phyloP scores from a whole-genome alignment of 1,284 basidiomycete species.

The Austroboletus novae-zelandiae region DNA sequence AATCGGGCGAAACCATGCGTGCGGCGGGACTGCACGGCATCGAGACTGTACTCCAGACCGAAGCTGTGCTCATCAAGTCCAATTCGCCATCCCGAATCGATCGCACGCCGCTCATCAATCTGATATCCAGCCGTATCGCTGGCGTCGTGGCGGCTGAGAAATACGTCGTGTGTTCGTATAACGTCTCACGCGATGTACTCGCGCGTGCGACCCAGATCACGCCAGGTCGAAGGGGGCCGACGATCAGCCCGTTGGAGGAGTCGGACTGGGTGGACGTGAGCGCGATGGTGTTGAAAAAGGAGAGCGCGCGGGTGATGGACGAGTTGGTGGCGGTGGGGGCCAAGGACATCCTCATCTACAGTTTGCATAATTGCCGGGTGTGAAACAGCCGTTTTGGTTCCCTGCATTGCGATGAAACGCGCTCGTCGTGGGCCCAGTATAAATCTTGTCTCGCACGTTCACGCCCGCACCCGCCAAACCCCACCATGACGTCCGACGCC shows the following conservation, averaged over 20 bases:
- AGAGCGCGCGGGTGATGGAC: slow-evolving; percentile 91
- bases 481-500: slow-evolving; percentile 36
- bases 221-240: slow-evolving; percentile 89
- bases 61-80: slow-evolving; percentile 94
- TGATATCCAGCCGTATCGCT: slow-evolving; percentile 86
- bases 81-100: slow-evolving; percentile 65
- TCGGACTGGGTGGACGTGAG: slow-evolving; percentile 90
- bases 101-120: slow-evolving; percentile 69
- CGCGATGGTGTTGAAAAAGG: slow-evolving; percentile 88
- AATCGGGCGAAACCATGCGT: slow-evolving; percentile 99
- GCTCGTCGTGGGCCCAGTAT: too few species aligned
- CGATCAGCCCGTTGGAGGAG: slow-evolving; percentile 84
- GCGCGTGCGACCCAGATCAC: slow-evolving; percentile 71
- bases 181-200: slow-evolving; percentile 70
- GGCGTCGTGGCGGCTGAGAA: slow-evolving; percentile 90
- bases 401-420: too few species aligned
- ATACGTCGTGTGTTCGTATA: slow-evolving; percentile 93
- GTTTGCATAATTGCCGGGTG: slow-evolving; percentile 92
- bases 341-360: slow-evolving; percentile 87
- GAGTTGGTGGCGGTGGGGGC: slow-evolving; percentile 80
- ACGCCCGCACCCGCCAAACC: too few species aligned
- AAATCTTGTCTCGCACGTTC: too few species aligned
- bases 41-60: slow-evolving; percentile 82
- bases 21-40: slow-evolving; percentile 95
- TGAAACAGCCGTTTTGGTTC: too few species aligned